phyloP scores from a whole-genome alignment of 805 yeast genomes.

The Candida tallmaniae region DNA sequence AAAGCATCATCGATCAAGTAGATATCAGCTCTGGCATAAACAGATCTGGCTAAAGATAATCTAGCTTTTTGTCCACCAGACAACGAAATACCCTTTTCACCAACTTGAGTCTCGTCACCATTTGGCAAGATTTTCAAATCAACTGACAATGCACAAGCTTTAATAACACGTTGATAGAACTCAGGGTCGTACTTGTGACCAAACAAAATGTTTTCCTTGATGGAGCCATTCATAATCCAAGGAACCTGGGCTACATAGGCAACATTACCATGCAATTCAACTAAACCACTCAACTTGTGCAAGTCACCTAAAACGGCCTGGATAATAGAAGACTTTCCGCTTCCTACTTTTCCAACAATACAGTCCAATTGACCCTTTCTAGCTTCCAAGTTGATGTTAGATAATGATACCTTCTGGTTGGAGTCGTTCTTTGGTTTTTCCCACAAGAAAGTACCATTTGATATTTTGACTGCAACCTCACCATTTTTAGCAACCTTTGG shows the following conservation, averaged over 20 bases:
- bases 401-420: conserved; percentile 59
- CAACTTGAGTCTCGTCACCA: conserved; percentile 90
- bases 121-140: conserved; percentile 80
- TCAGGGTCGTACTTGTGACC: conserved; percentile 81
- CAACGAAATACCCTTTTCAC: conserved; percentile 94
- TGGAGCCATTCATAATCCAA: conserved; percentile 96
- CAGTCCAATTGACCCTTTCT: conserved; percentile 77
- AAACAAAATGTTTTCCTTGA: conserved; percentile 84
- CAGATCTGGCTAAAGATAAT: conserved; percentile 90
- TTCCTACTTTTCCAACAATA: conserved; percentile 85
- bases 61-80: conserved; percentile 99
- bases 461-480: conserved; percentile 60
- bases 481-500: conserved; percentile 51
- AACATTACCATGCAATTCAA: conserved; percentile 65
- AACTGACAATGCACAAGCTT: conserved; percentile 80
- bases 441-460: conserved; percentile 74
- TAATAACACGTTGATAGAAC: conserved; percentile 74
- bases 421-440: conserved; percentile 54
- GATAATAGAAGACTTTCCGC: conserved; percentile 82
- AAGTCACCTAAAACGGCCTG: conserved; percentile 82
- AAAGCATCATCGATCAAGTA: conserved; percentile 88
- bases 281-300: conserved; percentile 69
- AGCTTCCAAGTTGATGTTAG: conserved; percentile 57
- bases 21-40: conserved; percentile 89
- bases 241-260: conserved; percentile 94